Evolutionary conservation across 78 protist species (phyloP).

Genomic region (Dictyostelium firmibasis): DNA sequence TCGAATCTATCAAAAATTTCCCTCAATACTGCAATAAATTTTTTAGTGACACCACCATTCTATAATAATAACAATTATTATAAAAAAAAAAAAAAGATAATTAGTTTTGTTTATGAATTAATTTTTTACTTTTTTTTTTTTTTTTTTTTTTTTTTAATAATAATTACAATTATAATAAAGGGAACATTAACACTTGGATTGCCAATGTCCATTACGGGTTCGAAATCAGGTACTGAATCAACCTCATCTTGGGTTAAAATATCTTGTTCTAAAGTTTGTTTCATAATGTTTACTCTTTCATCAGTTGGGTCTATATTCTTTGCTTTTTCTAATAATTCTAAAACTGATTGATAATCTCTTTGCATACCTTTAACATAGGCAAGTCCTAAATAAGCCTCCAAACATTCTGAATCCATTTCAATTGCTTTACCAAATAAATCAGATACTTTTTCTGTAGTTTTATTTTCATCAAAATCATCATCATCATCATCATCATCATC

Average conservation of each 20-base stretch:
- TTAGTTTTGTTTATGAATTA: too few species aligned
- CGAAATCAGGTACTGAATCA: constrained; percentile 7
- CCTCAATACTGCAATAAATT: constrained; percentile 18
- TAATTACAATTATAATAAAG: constrained; percentile 23
- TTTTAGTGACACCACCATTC: constrained; percentile 45
- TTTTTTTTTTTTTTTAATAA: neutral
- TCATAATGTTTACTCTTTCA: constrained; percentile 13
- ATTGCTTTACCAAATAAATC: constrained; percentile 16
- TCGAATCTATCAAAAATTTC: constrained; percentile 58
- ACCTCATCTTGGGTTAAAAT: neutral
- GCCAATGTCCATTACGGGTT: constrained; percentile 25
- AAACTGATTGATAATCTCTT: neutral
- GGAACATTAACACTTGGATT: neutral
- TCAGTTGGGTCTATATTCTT: neutral
- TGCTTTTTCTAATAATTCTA: constrained; percentile 9
- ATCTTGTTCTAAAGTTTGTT: neutral
- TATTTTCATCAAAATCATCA: neutral
- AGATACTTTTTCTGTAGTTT: neutral
- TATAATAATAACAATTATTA: constrained; percentile 9
- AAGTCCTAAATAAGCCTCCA: constrained; percentile 38
- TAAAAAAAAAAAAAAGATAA: too few species aligned
- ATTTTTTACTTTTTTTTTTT: neutral
- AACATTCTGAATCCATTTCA: neutral
- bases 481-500: constrained; percentile 14
- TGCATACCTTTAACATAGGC: constrained; percentile 12